Evolutionary conservation across 345 rosid species (phyloP), one percentile per base, ranked within the genome.

Genomic region (Eucalyptus dawsonii): DNA sequence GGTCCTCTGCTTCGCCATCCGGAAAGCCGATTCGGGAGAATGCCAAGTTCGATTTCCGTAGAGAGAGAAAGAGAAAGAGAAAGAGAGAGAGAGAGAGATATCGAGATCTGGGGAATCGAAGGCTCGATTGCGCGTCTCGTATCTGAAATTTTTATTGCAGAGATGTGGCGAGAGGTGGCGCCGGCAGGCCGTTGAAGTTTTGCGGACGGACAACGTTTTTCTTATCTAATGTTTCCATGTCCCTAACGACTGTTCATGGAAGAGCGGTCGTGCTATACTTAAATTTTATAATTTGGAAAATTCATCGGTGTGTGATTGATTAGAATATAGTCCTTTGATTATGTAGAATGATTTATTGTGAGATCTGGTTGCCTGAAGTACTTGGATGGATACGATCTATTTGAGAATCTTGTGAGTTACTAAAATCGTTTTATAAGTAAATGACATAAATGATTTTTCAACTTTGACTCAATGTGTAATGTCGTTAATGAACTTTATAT

Each of bases 1-100:
- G 90, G 93, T 90, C 91, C 96, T 95, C 89, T 86, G 92, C 90
- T 95, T 95, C 90, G 95, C 93, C 98, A 94, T 95, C 90, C 58
- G 58, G 89, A 72, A 27, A 34, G 25, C 11, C 24, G 22, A 31
- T 31, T 69, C 80, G 40, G 40, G 22, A 67, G 40, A 67, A 67
- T 34, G 80, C 42, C 42, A 3, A 31, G 13, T 5, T 31, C 80
- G 22, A 69, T 69, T 69, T 37, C 80, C 7, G 42, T 34, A 7
- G 19, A 29, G 37, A 13, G 72, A 14, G 72, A 62, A 2, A 58
- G 5, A 14, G 80, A 67, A 0, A 56, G 3, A 60, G 65, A 60
- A 0, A 31, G 40, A 67, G 37, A 67, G 5, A 17, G 76, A n/a
- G 54, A 50, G 54, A 17, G 54, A 51, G 54, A 50, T 1, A 14